These are phyloP conservation scores for Torulaspora quercuum DNA, from an alignment of 805 yeast species.

Conservation along the genomic window DNA sequence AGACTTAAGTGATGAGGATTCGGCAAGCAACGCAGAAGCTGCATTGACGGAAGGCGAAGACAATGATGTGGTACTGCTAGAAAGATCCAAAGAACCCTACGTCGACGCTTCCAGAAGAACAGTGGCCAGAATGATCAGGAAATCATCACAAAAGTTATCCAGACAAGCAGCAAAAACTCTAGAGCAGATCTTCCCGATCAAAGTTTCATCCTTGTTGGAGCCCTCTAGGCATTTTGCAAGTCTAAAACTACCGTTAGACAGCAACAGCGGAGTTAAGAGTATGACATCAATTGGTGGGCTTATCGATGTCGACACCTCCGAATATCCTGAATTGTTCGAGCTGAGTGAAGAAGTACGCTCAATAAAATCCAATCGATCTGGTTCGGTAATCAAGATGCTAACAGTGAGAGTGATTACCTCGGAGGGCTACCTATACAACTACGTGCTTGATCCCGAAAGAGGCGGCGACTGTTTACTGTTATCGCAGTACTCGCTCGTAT, in stretches of 20 bases:
- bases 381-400: constrained; percentile 36
- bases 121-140: constrained; percentile 69
- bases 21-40: constrained; percentile 25
- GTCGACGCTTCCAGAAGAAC: constrained; percentile 68
- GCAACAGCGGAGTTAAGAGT: constrained; percentile 21
- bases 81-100: constrained; percentile 50
- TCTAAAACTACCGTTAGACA: constrained; percentile 59
- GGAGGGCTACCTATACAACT: constrained; percentile 77
- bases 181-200: constrained; percentile 78
- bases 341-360: constrained; percentile 8
- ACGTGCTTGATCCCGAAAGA: constrained; percentile 75
- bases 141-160: constrained; percentile 75
- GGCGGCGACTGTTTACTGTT: constrained; percentile 91
- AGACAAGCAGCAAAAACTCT: constrained; percentile 80
- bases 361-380: constrained; percentile 6
- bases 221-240: constrained; percentile 91
- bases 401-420: constrained; percentile 67
- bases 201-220: constrained; percentile 78
- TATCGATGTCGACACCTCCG: constrained; percentile 25
- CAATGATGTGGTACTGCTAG: constrained; percentile 13
- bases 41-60: constrained; percentile 17
- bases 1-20: constrained; percentile 25
- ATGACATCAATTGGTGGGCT: constrained; percentile 38
- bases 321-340: constrained; percentile 33
- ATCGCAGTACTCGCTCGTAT: constrained; percentile 58